phyloP scores from a whole-genome alignment of 306 rosid species.

The Arachis hypogaea region DNA sequence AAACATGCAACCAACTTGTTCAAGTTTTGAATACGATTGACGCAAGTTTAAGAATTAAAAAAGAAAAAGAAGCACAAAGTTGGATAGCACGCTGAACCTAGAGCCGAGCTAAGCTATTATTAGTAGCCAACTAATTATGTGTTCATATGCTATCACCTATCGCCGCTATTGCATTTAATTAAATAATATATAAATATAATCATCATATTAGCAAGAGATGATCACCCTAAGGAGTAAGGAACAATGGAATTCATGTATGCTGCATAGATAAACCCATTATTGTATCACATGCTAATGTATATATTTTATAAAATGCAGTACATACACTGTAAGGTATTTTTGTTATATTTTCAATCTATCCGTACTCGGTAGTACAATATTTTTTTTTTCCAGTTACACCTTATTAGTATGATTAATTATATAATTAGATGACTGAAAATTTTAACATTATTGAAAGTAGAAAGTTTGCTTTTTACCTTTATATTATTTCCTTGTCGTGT shows the following conservation, averaged over 20 bases:
- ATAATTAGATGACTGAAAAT: not conserved
- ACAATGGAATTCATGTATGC: not conserved
- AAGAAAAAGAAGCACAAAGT: not conserved
- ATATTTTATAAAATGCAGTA: too few species aligned
- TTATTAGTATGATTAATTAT: too few species aligned
- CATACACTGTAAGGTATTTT: too few species aligned
- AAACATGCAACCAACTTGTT: not conserved
- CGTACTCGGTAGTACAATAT: too few species aligned
- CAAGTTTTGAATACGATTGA: not conserved
- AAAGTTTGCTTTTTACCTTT: too few species aligned
- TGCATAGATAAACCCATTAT: not conserved
- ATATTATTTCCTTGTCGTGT: too few species aligned
- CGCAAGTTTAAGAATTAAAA: not conserved
- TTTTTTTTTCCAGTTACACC: too few species aligned
- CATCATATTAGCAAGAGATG: not conserved
- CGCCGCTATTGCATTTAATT: not conserved
- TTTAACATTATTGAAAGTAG: too few species aligned
- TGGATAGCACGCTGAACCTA: not conserved
- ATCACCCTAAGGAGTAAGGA: not conserved
- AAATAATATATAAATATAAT: not conserved
- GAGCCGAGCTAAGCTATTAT: not conserved
- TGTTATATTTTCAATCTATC: too few species aligned
- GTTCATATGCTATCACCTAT: not conserved
- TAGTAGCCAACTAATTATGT: not conserved
- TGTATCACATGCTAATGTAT: not conserved